Percentiles rank a stretch among this genome's conserved stretches.
Conservation (phyloP, 129 eudicot species). For the carrot (Daucus carota) region DH1_v3.0 NC_030383.2:51377001-51377500, state of each 20-base stretch:
- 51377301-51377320: too few species aligned
- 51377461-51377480: conserved; percentile 20
- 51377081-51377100: not conserved
- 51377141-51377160: conserved; percentile 6
- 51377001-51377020: not conserved
- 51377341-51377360: too few species aligned
- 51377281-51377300: too few species aligned
- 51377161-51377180: conserved; percentile 11
- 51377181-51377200: conserved; percentile 52
- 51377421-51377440: conserved; percentile 30
- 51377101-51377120: conserved; percentile 37
- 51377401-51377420: conserved; percentile 10
- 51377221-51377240: conserved; percentile 17
- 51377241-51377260: conserved; percentile 31
- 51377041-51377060: conserved; percentile 7
- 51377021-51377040: not conserved
- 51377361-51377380: too few species aligned
- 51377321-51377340: too few species aligned
- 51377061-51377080: conserved; percentile 22
- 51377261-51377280: not conserved
- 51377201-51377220: conserved; percentile 60
- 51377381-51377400: too few species aligned
- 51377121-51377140: conserved; percentile 23
- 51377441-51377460: conserved; percentile 40
- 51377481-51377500: not conserved